Percentiles rank a stretch among this genome's conserved stretches.
Conservation (phyloP, 192 early-diverging fungal genomes). For the Ambispora gerdemannii region DNA sequence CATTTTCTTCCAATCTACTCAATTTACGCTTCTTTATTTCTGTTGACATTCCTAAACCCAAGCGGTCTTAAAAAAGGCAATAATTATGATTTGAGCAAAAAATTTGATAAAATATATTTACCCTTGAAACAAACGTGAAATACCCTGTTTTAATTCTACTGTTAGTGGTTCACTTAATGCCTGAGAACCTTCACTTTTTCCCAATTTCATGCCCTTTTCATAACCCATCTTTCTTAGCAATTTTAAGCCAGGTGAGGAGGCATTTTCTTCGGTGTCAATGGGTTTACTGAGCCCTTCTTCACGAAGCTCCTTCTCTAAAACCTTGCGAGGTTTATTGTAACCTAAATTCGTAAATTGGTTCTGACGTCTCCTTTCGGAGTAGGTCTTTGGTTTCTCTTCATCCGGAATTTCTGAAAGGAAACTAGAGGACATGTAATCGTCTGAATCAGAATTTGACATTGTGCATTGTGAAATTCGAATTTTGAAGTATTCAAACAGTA, state of each 20-base stretch:
- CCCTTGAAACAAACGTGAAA: too few relatives aligned
- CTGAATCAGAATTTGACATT: slow-evolving; percentile 32
- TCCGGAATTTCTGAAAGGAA: slow-evolving; percentile 31
- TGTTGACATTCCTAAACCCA: slow-evolving; percentile 41
- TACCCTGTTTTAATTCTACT: slow-evolving; percentile 25
- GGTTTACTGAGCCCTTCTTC: slow-evolving; percentile 40
- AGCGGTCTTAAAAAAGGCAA: slow-evolving; percentile 21
- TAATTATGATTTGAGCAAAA: not conserved
- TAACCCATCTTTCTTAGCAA: slow-evolving; percentile 48
- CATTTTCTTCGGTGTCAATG: slow-evolving; percentile 37
- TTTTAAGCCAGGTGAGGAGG: slow-evolving; percentile 38
- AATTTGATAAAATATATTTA: not conserved
- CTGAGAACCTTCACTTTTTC: slow-evolving; percentile 2
- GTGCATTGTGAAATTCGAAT: too few relatives aligned
- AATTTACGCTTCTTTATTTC: slow-evolving; percentile 31
- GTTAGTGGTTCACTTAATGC: slow-evolving; percentile 19
- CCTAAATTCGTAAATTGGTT: slow-evolving; percentile 33
- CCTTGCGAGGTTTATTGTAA: slow-evolving; percentile 37
- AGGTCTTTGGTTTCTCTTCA: slow-evolving; percentile 28
- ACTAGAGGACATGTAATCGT: slow-evolving; percentile 46
- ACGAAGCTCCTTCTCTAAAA: slow-evolving; percentile 40
- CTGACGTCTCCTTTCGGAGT: slow-evolving; percentile 34
- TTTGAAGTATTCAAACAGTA: too few relatives aligned
- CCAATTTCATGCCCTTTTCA: slow-evolving; percentile 38
- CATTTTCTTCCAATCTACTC: slow-evolving; percentile 20